A percentile compares a stretch with the other conserved stretches of the same genome.
Evolutionary conservation across 2,329 filamentous ascomycete species (phyloP).

Genomic region (Shiraia sp.): DNA sequence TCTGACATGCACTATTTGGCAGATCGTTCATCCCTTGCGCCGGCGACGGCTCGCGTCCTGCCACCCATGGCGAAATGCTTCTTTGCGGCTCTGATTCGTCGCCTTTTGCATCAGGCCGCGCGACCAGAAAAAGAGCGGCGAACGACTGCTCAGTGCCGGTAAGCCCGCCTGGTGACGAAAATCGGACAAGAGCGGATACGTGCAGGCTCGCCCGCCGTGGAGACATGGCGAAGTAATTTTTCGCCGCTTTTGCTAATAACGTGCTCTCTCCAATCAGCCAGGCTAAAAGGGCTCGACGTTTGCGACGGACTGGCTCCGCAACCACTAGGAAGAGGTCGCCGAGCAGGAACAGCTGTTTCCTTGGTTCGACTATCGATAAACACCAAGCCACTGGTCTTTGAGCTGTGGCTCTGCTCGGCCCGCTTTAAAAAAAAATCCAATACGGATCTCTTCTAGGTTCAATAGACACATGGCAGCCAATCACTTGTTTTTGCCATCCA

Average conservation of each 20-base stretch:
- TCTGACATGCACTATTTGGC: slow-evolving; percentile 30
- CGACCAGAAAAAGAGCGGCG: slow-evolving; percentile 9
- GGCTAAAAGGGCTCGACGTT: slow-evolving; percentile 6
- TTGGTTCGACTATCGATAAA: slow-evolving; percentile 13
- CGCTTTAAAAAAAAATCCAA: slow-evolving; percentile 28
- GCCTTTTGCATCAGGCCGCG: slow-evolving; percentile 9
- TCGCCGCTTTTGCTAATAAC: slow-evolving; percentile 6
- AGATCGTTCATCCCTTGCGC: slow-evolving; percentile 31
- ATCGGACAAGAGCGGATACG: slow-evolving; percentile 35
- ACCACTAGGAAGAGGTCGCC: slow-evolving; percentile 13
- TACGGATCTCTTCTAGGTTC: slow-evolving; percentile 26
- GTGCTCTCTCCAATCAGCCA: slow-evolving; percentile 18
- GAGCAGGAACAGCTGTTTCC: slow-evolving; percentile 12
- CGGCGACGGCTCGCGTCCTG: slow-evolving; percentile 20
- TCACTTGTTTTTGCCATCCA: slow-evolving; percentile 16
- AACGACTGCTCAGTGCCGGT: slow-evolving; percentile 32
- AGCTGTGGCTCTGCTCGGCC: slow-evolving; percentile 23
- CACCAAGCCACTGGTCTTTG: slow-evolving; percentile 12
- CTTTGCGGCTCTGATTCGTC: slow-evolving; percentile 26
- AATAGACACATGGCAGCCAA: slow-evolving; percentile 25
- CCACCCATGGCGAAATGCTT: slow-evolving; percentile 22
- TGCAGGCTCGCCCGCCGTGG: slow-evolving; percentile 19
- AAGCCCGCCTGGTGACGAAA: slow-evolving; percentile 35
- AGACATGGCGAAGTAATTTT: slow-evolving; percentile 26
- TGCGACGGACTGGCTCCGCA: slow-evolving; percentile 14